phyloP scores from a whole-genome alignment of 805 yeast genomes.

The Teunomyces atbi region DNA sequence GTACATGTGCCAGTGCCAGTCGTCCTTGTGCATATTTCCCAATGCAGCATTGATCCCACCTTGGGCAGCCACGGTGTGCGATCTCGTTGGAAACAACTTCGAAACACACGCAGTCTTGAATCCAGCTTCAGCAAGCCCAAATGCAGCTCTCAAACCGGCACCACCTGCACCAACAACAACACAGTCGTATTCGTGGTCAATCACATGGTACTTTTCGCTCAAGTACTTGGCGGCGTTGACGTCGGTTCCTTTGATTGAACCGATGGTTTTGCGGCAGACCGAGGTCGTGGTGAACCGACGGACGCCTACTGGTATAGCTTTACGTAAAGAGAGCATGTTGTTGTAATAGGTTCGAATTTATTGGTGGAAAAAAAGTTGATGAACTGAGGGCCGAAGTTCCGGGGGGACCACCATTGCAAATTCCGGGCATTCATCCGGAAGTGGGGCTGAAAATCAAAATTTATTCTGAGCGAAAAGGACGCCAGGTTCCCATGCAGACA shows the following conservation, averaged over 20 bases:
- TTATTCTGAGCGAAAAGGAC: no score
- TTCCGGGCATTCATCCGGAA: not conserved
- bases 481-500: no score
- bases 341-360: constrained; percentile 1
- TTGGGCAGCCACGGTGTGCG: constrained; percentile 98
- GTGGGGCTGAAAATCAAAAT: not conserved
- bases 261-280: constrained; percentile 34
- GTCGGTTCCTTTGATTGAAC: constrained; percentile 37
- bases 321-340: constrained; percentile 12
- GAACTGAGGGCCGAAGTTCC: constrained; percentile 1
- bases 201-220: constrained; percentile 76
- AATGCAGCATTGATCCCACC: constrained; percentile 99
- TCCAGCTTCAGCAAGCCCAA: constrained; percentile 95
- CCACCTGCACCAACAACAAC: constrained; percentile 99
- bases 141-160: constrained; percentile 98
- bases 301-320: constrained; percentile 5
- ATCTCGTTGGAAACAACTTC: constrained; percentile 95
- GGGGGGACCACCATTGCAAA: not conserved
- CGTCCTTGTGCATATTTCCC: constrained; percentile 97
- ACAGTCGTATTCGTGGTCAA: constrained; percentile 98
- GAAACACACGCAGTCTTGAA: constrained; percentile 97
- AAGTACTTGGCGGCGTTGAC: constrained; percentile 43
- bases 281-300: constrained; percentile 30
- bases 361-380: constrained; percentile 2
- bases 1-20: constrained; percentile 99